Evolutionary conservation across 169 alveolate species (phyloP).

Genomic region (Cryptosporidium canis): DNA sequence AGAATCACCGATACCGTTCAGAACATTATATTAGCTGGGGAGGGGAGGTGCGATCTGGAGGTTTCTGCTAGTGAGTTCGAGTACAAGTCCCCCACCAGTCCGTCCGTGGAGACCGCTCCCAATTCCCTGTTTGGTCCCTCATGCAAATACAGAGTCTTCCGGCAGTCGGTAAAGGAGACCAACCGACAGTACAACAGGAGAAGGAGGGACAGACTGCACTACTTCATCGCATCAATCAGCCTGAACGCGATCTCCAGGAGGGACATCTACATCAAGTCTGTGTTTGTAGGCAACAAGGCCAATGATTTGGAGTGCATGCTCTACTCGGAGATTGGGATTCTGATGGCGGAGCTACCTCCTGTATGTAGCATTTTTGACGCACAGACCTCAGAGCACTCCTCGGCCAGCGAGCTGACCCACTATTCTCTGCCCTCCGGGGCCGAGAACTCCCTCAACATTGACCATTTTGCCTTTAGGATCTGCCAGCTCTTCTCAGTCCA

Average conservation of each 20-base stretch:
- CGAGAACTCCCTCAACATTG: slow-evolving; percentile 41
- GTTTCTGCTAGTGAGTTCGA: slow-evolving; percentile 33
- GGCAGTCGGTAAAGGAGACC: slow-evolving; percentile 25
- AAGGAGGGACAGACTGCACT: slow-evolving; percentile 2
- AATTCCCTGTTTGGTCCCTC: slow-evolving; percentile 61
- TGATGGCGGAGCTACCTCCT: not conserved
- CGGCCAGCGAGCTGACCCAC: not conserved
- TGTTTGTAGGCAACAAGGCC: slow-evolving; percentile 44
- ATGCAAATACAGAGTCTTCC: slow-evolving; percentile 38
- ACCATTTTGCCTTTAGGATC: slow-evolving; percentile 10
- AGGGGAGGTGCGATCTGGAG: slow-evolving; percentile 25
- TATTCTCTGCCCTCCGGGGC: not conserved
- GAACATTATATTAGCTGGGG: not conserved
- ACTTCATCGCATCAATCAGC: not conserved
- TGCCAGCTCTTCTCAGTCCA: slow-evolving; percentile 41
- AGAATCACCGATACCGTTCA: slow-evolving; percentile 28
- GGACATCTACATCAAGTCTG: slow-evolving; percentile 43
- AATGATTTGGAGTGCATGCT: slow-evolving; percentile 48
- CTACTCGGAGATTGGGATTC: slow-evolving; percentile 52
- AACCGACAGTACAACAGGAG: not conserved
- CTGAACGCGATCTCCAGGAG: not conserved
- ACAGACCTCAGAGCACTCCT: slow-evolving; percentile 15
- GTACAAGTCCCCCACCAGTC: not conserved
- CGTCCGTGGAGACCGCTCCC: slow-evolving; percentile 16
- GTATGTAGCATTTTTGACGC: not conserved